Evolutionary conservation across 2,329 filamentous ascomycete genomes (phyloP), one percentile per base, ranked within the genome.

Genomic region (Tolypocladium cylindrosporum): DNA sequence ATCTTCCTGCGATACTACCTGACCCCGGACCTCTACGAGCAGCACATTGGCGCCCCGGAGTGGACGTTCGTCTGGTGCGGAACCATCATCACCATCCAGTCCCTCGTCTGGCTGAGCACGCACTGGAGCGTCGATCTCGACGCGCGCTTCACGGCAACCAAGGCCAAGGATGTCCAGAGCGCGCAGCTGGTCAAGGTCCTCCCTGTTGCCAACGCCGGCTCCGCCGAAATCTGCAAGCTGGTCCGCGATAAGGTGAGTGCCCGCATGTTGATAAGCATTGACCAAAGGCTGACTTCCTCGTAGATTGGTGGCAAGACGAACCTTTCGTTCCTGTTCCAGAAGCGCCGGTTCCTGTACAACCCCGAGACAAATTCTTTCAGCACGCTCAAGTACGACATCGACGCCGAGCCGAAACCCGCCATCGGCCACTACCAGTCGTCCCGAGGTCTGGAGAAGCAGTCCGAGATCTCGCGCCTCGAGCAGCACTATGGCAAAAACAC

Each of bases 11-110:
- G 89, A 71, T 86, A 92, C 74, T 97, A 96, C 72, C 84, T 96
- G 57, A 88, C 85, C 27, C 80, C 86, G 61, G 87, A 91, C 57
- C 85, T 90, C 64, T 99, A 99, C 74, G 88, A 96, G 64, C 88
- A 87, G 70, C 87, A 97, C 77, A 95, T 99, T 63, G 85, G 89
- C 67, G 92, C 88, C n/a, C 86, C 89, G 66, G 94, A 99, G 79
- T 99, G 94, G 93, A 97, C 95, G 1, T 96, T 96, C 71, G 90
- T 99, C 62, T 99, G 90, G 86, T 84, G 88, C 64, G 93, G 89
- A 67, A 82, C 85, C 64, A 97, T 99, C 70, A 80, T 95, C 71
- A 96, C 92, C 13, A 69, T 88, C 58, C 95, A 99, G 77, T 86
- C 90, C 62, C 81, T 99, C 62, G 77, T 91, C 65, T 99, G 94